phyloP scores from a whole-genome alignment of 1,284 basidiomycete species.

The Apiotrichum siamense region DNA sequence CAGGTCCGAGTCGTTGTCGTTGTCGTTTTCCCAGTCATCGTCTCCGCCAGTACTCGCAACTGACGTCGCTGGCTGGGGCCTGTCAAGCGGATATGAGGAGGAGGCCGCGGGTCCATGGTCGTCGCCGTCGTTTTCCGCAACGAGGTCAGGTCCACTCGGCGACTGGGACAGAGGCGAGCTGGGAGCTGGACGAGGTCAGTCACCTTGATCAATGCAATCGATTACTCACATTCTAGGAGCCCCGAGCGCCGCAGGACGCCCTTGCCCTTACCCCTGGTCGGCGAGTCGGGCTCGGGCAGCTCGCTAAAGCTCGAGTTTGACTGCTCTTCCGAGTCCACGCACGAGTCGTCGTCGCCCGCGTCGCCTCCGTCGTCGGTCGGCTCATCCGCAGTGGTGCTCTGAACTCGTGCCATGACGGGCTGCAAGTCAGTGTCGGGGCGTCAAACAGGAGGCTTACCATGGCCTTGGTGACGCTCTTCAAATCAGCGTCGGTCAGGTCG shows the following conservation, averaged over 20 bases:
- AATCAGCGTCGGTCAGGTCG: constrained; percentile 33
- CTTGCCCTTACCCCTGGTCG: constrained; percentile 1
- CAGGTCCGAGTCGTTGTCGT: background rate
- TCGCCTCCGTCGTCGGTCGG: constrained; percentile 29
- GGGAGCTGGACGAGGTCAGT: background rate
- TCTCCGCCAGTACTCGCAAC: background rate
- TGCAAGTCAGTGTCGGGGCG: constrained; percentile 5
- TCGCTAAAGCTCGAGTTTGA: background rate
- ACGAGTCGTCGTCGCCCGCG: constrained; percentile 18
- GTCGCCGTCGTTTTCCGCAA: background rate
- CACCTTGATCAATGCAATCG: background rate
- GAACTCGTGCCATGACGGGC: constrained; percentile 39
- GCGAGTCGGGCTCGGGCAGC: background rate
- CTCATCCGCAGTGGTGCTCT: background rate
- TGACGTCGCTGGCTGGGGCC: background rate
- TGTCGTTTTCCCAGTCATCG: constrained; percentile 4
- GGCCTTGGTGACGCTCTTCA: constrained; percentile 35
- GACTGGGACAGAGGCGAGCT: background rate
- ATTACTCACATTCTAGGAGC: background rate
- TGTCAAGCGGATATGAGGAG: background rate
- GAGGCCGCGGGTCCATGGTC: background rate
- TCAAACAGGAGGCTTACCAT: constrained; percentile 38
- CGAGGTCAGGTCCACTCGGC: background rate
- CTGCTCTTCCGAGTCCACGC: constrained; percentile 6
- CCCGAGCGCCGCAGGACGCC: background rate